Percentiles rank a stretch among this genome's conserved stretches.
Conservation (phyloP, 1,284 basidiomycete species). For the Cerioporus squamosus region DNA sequence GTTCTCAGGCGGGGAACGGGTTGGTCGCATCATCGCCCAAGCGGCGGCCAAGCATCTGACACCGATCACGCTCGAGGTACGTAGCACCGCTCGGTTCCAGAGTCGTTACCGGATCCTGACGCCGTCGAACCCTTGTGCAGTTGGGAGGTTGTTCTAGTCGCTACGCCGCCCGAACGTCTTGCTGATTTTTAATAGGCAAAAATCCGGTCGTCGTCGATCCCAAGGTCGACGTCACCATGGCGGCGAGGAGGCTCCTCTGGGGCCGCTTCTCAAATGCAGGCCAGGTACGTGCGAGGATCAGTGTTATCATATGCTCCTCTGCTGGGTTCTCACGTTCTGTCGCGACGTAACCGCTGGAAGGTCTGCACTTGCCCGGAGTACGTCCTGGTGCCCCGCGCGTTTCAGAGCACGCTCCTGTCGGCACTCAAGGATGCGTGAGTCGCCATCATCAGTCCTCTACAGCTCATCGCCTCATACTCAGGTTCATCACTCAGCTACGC, state of each 20-base stretch:
- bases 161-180: not conserved
- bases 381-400: slow-evolving; percentile 66
- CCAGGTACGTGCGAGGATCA: slow-evolving; percentile 61
- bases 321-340: too few relatives aligned
- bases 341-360: slow-evolving; percentile 50
- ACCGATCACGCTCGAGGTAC: slow-evolving; percentile 80
- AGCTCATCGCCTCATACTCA: not conserved
- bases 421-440: slow-evolving; percentile 66
- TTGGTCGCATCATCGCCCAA: slow-evolving; percentile 78
- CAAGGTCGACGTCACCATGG: slow-evolving; percentile 59
- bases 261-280: slow-evolving; percentile 80
- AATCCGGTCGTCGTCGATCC: slow-evolving; percentile 85
- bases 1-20: slow-evolving; percentile 65
- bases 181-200: slow-evolving; percentile 54
- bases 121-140: not conserved
- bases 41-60: slow-evolving; percentile 89
- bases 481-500: slow-evolving; percentile 43
- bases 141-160: slow-evolving; percentile 14
- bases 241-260: slow-evolving; percentile 74
- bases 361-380: slow-evolving; percentile 80
- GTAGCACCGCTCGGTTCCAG: not conserved
- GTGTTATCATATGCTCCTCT: not conserved
- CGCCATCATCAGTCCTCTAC: slow-evolving; percentile 1
- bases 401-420: slow-evolving; percentile 65
- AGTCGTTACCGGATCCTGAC: not conserved